phyloP scores from a whole-genome alignment of 805 yeast genomes.

The Suhomyces sp. region DNA sequence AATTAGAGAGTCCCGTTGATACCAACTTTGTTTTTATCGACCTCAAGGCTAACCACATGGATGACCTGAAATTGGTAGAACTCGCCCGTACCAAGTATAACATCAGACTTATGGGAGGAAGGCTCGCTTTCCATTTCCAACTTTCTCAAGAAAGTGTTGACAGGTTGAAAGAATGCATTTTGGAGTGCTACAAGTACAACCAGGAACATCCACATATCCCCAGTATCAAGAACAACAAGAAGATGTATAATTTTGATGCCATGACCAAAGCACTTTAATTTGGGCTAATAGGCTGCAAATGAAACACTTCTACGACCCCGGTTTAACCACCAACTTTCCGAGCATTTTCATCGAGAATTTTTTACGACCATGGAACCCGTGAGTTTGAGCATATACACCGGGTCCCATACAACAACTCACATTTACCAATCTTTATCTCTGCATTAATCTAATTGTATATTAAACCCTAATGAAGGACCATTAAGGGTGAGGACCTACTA shows the following conservation, averaged over 20 bases:
- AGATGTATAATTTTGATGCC: conserved; percentile 14
- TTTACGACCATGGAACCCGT: no score
- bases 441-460: no score
- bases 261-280: conserved; percentile 3
- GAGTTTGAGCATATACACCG: no score
- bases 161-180: conserved; percentile 47
- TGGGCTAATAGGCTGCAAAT: background rate
- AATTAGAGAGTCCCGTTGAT: conserved; percentile 71
- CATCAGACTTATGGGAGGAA: conserved; percentile 65
- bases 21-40: conserved; percentile 84
- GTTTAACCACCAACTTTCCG: no score
- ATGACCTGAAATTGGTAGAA: conserved; percentile 52
- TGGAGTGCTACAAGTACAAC: conserved; percentile 43
- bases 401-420: no score
- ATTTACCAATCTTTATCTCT: no score
- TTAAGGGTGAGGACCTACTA: no score
- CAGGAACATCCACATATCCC: conserved; percentile 10
- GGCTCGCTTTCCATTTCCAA: conserved; percentile 77
- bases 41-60: conserved; percentile 50
- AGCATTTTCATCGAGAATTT: no score
- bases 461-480: no score
- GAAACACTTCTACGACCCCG: no score
- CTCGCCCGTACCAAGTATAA: conserved; percentile 54
- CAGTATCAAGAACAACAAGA: conserved; percentile 9
- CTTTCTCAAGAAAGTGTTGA: conserved; percentile 31